Evolutionary conservation across 192 early-diverging fungal species (phyloP).

Genomic region (Dissophora globulifera): DNA sequence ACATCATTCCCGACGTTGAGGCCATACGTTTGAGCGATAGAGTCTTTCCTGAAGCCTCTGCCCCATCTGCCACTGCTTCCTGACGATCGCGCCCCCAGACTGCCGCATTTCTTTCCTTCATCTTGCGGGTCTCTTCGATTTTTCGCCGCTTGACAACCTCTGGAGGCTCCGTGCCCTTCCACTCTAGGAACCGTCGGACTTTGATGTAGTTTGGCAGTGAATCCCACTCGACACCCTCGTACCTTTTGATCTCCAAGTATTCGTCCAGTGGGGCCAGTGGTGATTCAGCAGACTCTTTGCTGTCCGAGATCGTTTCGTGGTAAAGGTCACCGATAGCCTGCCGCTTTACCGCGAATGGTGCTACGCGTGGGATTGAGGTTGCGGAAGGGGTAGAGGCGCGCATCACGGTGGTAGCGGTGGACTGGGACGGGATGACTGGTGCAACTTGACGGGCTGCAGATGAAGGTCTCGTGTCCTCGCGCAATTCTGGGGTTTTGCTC

Average conservation of each 20-base stretch:
- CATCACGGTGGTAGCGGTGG: too few species aligned
- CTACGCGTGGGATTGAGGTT: neutral
- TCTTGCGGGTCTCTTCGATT: slow-evolving; percentile 9
- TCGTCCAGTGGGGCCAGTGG: slow-evolving; percentile 18
- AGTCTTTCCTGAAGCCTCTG: neutral
- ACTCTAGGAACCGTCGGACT: slow-evolving; percentile 23
- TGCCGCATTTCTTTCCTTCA: slow-evolving; percentile 18
- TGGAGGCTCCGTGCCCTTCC: slow-evolving; percentile 31
- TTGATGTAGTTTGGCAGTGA: slow-evolving; percentile 22
- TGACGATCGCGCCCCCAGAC: slow-evolving; percentile 1
- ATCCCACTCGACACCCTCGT: slow-evolving; percentile 36
- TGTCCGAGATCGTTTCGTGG: neutral
- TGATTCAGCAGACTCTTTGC: neutral
- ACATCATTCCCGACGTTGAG: neutral
- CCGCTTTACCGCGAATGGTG: slow-evolving; percentile 23
- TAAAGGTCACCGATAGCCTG: slow-evolving; percentile 1
- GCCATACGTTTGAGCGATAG: neutral
- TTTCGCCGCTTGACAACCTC: slow-evolving; percentile 17
- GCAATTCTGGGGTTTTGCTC: too few species aligned
- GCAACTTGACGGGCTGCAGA: too few species aligned
- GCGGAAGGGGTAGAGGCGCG: neutral
- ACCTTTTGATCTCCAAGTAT: slow-evolving; percentile 32
- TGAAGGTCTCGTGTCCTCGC: too few species aligned
- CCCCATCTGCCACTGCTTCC: neutral
- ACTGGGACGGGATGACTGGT: too few species aligned